Evolutionary conservation across 2,329 filamentous ascomycete genomes (phyloP), one percentile per base, ranked within the genome.

Genomic region (Lachnellula cervina): DNA sequence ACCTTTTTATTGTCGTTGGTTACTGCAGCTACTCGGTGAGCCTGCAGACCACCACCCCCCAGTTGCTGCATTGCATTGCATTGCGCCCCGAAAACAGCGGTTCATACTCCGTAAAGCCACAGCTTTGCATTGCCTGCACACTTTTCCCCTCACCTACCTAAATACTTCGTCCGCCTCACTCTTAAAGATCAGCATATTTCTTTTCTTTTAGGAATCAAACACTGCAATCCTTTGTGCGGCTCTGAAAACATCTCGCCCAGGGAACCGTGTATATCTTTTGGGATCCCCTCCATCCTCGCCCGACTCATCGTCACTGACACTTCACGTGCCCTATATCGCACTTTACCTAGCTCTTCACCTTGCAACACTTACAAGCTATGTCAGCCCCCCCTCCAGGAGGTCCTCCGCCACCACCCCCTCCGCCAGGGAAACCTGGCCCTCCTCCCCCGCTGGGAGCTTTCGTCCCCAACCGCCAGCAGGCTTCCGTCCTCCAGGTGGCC

Each of bases 341-440:
- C 32, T 34, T 32, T 21, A 11, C 13, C 23, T 19, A 19, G 21
- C 5, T 6, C 11, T 23, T 44, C 19, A 23, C n/a, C 42, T 44
- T 6, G 13, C 13, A 46, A 46, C 14, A 46, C 23, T 28, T 6
- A 13, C 5, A 40, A 46, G 23, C 44, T 25, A 23, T 35, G 21
- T 2, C 49, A 28, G 34, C 17, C 17, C 44, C 3, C 2, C 46
- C 25, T 35, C 51, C 53, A 17, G 37, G 37, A 32, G 47, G 48
- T 34, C 52, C 49, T 5, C 52, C 55, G 19, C 57, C 59, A 21
- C 60, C 59, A 7, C 58, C 58, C 28, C 62, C 62, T 9, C 52
- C 57, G 6, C 52, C 57, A n/a, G 49, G 49, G 21, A 37, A 17
- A 4, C 28, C 42, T 21, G 28, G 25, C 6, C 45, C 38, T 44